phyloP scores from a whole-genome alignment of 164 flowering plant species.

The Houttuynia cordata region DNA sequence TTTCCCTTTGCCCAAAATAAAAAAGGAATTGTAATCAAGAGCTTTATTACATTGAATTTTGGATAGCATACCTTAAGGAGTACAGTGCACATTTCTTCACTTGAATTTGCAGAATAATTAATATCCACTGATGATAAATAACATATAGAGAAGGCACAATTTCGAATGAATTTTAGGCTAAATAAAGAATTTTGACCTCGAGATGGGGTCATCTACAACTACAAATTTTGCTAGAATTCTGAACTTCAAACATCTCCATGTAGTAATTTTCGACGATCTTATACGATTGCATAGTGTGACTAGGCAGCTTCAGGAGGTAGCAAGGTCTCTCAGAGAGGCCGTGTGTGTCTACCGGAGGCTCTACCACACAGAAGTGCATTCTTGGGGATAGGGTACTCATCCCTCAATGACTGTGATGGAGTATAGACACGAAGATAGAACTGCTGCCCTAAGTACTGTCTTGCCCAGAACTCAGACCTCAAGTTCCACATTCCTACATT shows the following conservation, averaged over 20 bases:
- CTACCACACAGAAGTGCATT: slow-evolving; percentile 72
- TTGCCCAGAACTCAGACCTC: slow-evolving; percentile 60
- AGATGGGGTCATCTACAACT: slow-evolving; percentile 10
- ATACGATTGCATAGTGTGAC: too few species aligned
- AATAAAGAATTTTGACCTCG: slow-evolving; percentile 11
- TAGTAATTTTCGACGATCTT: too few species aligned
- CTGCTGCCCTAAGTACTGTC: slow-evolving; percentile 78
- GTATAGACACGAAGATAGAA: slow-evolving; percentile 65
- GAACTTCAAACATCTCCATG: background rate
- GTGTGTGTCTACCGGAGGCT: slow-evolving; percentile 27
- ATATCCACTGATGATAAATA: background rate
- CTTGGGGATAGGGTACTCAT: slow-evolving; percentile 56
- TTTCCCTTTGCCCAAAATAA: too few species aligned
- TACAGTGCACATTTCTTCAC: background rate
- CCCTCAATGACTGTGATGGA: slow-evolving; percentile 37
- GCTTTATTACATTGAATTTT: too few species aligned
- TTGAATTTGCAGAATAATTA: background rate
- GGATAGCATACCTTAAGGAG: too few species aligned
- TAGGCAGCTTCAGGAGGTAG: too few species aligned
- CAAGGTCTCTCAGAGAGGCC: slow-evolving; percentile 13
- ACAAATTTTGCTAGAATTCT: background rate
- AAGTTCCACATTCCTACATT: slow-evolving; percentile 94
- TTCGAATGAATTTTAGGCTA: background rate
- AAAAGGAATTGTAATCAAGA: background rate
- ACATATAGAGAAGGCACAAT: background rate